phyloP scores from a whole-genome alignment of 164 flowering plant species.

The Berberis vulgaris region DNA sequence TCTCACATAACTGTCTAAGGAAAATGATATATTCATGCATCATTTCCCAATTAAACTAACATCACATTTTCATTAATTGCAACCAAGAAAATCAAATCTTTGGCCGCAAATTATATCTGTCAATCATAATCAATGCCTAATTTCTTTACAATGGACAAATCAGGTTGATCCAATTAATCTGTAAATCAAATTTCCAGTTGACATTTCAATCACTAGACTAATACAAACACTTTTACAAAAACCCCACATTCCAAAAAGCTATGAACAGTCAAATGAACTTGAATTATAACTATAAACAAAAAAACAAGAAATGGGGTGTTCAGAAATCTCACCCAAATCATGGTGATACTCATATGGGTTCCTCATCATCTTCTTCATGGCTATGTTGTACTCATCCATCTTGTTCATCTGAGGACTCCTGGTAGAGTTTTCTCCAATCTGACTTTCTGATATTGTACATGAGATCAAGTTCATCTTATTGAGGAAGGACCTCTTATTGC shows the following conservation, averaged over 20 bases:
- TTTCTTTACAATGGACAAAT: too few relatives aligned
- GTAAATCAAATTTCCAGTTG: too few relatives aligned
- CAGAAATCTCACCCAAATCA: conserved; percentile 53
- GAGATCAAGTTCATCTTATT: conserved; percentile 14
- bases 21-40: too few relatives aligned
- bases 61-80: too few relatives aligned
- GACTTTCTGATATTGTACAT: conserved; percentile 29
- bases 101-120: too few relatives aligned
- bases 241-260: neutral
- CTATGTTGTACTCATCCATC: conserved; percentile 78
- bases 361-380: conserved; percentile 92
- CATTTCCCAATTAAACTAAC: too few relatives aligned
- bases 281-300: neutral
- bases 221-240: neutral
- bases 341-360: conserved; percentile 95
- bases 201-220: too few relatives aligned
- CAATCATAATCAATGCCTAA: too few relatives aligned
- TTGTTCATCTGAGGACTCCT: conserved; percentile 17
- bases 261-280: neutral
- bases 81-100: too few relatives aligned
- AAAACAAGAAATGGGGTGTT: neutral
- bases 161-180: too few relatives aligned
- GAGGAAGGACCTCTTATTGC: neutral
- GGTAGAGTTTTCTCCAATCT: conserved; percentile 23
- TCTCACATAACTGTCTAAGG: too few relatives aligned